These are phyloP conservation scores for Rhizophagus prolifer DNA, from an alignment of 192 early-diverging fungal genomes.

Conservation along the genomic window DNA sequence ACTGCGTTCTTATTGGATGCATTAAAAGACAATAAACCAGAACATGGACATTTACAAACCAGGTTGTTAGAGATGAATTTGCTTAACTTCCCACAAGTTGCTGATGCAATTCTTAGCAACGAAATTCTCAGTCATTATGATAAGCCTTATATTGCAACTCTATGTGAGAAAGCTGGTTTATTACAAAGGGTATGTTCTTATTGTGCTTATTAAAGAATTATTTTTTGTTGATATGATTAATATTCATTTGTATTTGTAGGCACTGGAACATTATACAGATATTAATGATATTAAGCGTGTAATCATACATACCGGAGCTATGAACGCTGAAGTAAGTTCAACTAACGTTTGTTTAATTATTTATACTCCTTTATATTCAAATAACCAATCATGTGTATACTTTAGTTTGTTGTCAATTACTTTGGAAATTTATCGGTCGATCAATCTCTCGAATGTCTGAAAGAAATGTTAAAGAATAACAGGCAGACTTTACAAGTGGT, in stretches of 20 bases:
- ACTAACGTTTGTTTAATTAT: background rate
- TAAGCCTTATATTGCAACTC: conserved; percentile 80
- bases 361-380: too few relatives aligned
- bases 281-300: conserved; percentile 95
- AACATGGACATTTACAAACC: conserved; percentile 92
- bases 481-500: conserved; percentile 96
- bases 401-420: conserved; percentile 83
- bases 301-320: conserved; percentile 82
- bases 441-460: conserved; percentile 91
- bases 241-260: conserved; percentile 35
- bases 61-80: conserved; percentile 97
- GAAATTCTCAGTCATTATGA: conserved; percentile 97
- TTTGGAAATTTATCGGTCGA: conserved; percentile 97
- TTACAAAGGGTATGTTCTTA: conserved; percentile 74
- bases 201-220: background rate
- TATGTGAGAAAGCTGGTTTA: conserved; percentile 98
- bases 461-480: conserved; percentile 92
- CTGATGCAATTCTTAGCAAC: conserved; percentile 96
- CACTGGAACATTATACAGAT: conserved; percentile 96
- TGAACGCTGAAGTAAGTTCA: conserved; percentile 64
- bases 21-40: conserved; percentile 88
- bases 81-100: conserved; percentile 95
- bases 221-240: too few relatives aligned
- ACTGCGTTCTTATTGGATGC: conserved; percentile 97
- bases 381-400: background rate